Evolutionary conservation across 768 basidiomycete genomes (phyloP), one percentile per base, ranked within the genome.

Genomic region (Hygrocybe coccinea): DNA sequence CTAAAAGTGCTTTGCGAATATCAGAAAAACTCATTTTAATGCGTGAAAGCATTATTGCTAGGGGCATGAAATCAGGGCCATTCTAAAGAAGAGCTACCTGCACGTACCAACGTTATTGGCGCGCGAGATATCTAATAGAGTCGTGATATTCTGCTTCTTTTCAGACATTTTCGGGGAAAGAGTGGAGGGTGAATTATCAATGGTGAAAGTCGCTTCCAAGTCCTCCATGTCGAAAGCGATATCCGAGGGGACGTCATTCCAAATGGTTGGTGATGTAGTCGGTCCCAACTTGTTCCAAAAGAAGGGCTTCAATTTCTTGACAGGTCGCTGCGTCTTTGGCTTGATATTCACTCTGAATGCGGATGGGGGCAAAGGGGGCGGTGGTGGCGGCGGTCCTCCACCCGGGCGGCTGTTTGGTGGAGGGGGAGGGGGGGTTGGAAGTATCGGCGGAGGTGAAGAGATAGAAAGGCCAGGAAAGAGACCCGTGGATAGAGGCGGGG

Each of bases 21-120:
- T 82, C 80, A 2, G 79, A 66, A 37, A 83, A 78, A 3, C 76
- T 73, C 50, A 87, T 67, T 67, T 87, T 87, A 56, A 95, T 83
- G 11, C 84, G 76, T 2, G 85, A 82, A 1, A 97, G 74, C 87
- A 95, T 90, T 60, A 95, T 94, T 1, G 83, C 91, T 91, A 33
- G 12, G 54, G 46, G 52, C 5, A 25, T 50, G 50, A 38, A n/a
- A 44, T 47, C 57, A 48, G 55, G 24, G 48, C 55, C 37, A 56
- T 60, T 24, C 46, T 36, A 48, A 19, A 38, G 19, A 21, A 5
- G 3, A 1, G 17, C 3, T 5, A 12, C 6, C 36, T 17, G 45
- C 21, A 69, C 79, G 61, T 60, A 85, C 91, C 87, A 60, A 94
- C 77, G 62, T 95, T 89, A 60, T 91, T 91, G 1, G 94, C 89